Conservation (phyloP, 129 eudicot genomes). For the Lonicera japonica region DNA sequence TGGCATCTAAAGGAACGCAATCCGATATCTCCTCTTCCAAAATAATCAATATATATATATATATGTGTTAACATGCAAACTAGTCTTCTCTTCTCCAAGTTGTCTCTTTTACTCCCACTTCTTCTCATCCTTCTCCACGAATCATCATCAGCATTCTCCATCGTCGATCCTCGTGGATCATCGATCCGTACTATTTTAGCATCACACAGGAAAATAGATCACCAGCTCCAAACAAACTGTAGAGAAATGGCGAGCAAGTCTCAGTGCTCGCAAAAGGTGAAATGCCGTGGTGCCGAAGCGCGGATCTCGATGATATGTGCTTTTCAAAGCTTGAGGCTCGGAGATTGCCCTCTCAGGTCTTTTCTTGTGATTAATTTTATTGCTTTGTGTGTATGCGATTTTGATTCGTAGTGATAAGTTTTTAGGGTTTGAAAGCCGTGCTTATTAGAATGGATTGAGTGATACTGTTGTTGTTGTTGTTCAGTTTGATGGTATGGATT, state of each 20-base stretch:
- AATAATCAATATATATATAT: too few species aligned
- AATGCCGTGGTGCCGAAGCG: conserved; percentile 71
- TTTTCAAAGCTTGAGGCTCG: conserved; percentile 49
- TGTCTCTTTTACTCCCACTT: background rate
- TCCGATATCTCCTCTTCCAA: too few species aligned
- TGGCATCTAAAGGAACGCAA: too few species aligned
- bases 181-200: conserved; percentile 3
- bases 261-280: conserved; percentile 29
- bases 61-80: background rate
- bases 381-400: too few species aligned
- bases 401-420: background rate
- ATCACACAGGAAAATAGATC: conserved; percentile 8
- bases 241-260: conserved; percentile 34
- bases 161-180: background rate
- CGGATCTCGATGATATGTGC: conserved; percentile 54
- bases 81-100: too few species aligned
- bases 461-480: background rate
- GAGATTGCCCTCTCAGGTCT: conserved; percentile 66
- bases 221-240: conserved; percentile 36
- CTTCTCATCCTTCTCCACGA: background rate
- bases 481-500: background rate
- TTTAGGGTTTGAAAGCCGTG: background rate
- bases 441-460: background rate
- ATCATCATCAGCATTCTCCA: background rate
- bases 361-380: conserved; percentile 12